Evolutionary conservation across 805 yeast species (phyloP).

Genomic region (Pichia nanzhaoensis): DNA sequence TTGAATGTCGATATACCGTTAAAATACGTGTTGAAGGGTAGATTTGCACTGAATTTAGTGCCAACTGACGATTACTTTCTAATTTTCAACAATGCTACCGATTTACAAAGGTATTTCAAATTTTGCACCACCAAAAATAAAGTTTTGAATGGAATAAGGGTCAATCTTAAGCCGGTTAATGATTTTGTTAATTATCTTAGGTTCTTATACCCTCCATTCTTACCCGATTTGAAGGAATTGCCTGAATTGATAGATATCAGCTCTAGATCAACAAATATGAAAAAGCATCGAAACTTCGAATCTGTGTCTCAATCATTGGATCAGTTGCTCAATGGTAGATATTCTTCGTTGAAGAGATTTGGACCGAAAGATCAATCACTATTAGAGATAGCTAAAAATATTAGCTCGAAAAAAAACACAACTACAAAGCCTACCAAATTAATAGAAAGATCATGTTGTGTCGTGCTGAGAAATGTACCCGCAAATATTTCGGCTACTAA

Average conservation of each 20-base stretch:
- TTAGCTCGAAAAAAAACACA: neutral
- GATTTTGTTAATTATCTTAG: constrained; percentile 35
- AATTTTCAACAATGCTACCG: constrained; percentile 37
- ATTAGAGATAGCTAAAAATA: neutral
- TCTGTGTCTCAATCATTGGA: neutral
- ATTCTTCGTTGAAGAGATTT: neutral
- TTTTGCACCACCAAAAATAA: neutral
- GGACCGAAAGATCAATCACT: neutral
- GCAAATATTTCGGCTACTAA: constrained; percentile 33
- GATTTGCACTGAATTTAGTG: constrained; percentile 40
- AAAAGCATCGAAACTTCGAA: neutral
- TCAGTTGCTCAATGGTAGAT: neutral
- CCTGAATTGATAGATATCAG: neutral
- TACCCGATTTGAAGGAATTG: constrained; percentile 18
- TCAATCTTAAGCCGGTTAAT: constrained; percentile 28
- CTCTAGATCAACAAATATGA: neutral
- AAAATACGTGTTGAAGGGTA: constrained; percentile 35
- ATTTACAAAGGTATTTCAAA: neutral
- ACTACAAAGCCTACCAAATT: neutral
- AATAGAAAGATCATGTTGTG: constrained; percentile 21
- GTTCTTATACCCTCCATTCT: constrained; percentile 17
- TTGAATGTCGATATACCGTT: neutral
- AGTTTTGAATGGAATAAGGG: constrained; percentile 33
- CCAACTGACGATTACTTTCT: constrained; percentile 48
- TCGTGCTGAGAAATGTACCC: constrained; percentile 42